Percentiles rank a stretch among this genome's conserved stretches.
Evolutionary conservation across 2,329 filamentous ascomycete genomes (phyloP).

Genomic region (Neurospora crassa): DNA sequence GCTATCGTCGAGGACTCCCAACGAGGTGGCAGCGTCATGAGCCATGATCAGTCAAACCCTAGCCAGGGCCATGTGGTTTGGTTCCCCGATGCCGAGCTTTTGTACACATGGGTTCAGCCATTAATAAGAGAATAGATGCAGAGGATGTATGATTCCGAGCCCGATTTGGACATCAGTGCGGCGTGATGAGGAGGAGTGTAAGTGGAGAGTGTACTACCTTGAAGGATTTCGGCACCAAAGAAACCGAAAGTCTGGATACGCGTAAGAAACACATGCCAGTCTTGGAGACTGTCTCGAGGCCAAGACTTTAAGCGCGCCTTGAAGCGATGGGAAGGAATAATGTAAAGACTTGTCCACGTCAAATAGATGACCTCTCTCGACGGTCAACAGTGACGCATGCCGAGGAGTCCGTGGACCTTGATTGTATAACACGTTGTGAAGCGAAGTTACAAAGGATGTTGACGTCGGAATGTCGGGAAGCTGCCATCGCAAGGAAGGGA

Average conservation of each 20-base stretch:
- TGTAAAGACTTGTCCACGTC: neutral
- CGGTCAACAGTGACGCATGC: neutral
- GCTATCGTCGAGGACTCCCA: neutral
- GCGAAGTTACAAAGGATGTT: neutral
- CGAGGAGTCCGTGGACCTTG: neutral
- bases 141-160: neutral
- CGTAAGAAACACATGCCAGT: neutral
- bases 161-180: neutral
- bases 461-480: neutral
- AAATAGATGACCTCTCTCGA: neutral
- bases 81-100: neutral
- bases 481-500: neutral
- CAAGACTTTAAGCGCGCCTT: neutral
- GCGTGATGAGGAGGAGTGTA: neutral
- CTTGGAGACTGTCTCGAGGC: neutral
- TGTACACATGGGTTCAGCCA: neutral
- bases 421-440: neutral
- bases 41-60: neutral
- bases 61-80: neutral
- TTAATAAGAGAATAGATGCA: neutral
- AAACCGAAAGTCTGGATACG: neutral
- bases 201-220: neutral
- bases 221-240: neutral
- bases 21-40: neutral
- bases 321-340: neutral